Base-by-base conservation (phyloP, 106 monocot species). In the Apostasia ramifera region DNA sequence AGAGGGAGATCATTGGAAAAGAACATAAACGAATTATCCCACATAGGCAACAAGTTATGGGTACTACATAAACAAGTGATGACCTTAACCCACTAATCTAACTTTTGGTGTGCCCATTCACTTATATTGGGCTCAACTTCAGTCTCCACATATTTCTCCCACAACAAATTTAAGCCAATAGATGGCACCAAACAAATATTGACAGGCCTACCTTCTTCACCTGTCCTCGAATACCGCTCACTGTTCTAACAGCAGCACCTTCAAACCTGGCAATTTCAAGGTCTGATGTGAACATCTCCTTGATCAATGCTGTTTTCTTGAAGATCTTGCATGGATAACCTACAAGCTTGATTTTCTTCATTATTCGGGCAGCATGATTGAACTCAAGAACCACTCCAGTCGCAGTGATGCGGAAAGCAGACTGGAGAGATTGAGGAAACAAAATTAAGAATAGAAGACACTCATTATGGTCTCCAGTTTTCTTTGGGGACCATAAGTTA, bases 281-380 rank as follows among this genome's bases (percentile, higher is more conserved):
- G 78, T 92, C 87, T 63, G 98, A 93, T 66, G 89, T 98, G 58
- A 98, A 98, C 98, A 98, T 98, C 74, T 87, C 90, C 68, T 90
- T 90, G 53, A 98, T 85, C 51, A 98, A 70, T 44, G 98, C 98
- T 4, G 98, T 98, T 58, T 98, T 98, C 57, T 85, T 93, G 73
- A 90, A 92, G 61, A 98, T 98, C 71, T 90, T 98, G 78, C 81
- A 85, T 37, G 98, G 98, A 61, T 81, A 72, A 47, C 98, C 93
- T 55, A 85, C 87, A 54, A 98, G 86, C 79, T 98, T 98, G 75
- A 93, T 85, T 73, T 98, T 98, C 73, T 98, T 98, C 92, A 90
- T 80, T 66, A 98, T 85, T 47, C 73, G 78, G 37, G 83, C 73
- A 66, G 85, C 85, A 83, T 98, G 92, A 74, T 93, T 93, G 49